Base-by-base conservation (phyloP, 176 grass and related monocot genomes). In the Oryza meridionalis region DNA sequence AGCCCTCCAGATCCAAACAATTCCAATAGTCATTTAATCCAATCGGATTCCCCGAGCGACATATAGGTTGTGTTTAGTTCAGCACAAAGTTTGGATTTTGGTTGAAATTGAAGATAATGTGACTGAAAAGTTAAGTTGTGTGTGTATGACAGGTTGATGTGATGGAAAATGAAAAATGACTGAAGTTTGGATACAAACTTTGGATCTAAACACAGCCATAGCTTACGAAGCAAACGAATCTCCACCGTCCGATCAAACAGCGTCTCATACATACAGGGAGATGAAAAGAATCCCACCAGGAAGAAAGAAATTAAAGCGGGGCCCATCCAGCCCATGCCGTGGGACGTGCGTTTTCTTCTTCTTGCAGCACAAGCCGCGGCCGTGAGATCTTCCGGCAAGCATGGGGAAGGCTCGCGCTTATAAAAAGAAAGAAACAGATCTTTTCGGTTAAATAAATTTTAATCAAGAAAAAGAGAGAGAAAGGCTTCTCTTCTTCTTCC, bases 321-420 rank as follows among this genome's bases (percentile, higher is more conserved):
- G 0, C 58, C 58, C 58, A 21, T 24, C 58, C 21, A 7, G 19
- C n/a, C 58, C 58, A 11, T 62, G 58, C 58, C 53, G 75, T 77
- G 31, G 51, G 74, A 0, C 75, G n/a, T 32, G 32, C 21, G 11
- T 12, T 61, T 29, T 14, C 63, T 46, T 76, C 71, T 76, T 84
- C 72, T 76, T 76, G 71, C 72, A 11, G 72, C 82, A 32, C 82
- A 84, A 84, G 72, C 25, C 61, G 42, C 21, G 65, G 82, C 72
- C 25, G 49, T 21, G 29, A 7, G 15, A 58, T 76, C 16, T 59
- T 67, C 82, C 42, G 19, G 61, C 70, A 84, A 84, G 72, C 11
- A 42, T 11, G 35, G 26, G 51, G 61, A 25, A 62, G 17, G 50
- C 50, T 21, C 51, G 51, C 51, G 58, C 21, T 22, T 24, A 62